Evolutionary conservation across 352 stramenopile species (phyloP).

Genomic region (Globisporangium canariense): DNA sequence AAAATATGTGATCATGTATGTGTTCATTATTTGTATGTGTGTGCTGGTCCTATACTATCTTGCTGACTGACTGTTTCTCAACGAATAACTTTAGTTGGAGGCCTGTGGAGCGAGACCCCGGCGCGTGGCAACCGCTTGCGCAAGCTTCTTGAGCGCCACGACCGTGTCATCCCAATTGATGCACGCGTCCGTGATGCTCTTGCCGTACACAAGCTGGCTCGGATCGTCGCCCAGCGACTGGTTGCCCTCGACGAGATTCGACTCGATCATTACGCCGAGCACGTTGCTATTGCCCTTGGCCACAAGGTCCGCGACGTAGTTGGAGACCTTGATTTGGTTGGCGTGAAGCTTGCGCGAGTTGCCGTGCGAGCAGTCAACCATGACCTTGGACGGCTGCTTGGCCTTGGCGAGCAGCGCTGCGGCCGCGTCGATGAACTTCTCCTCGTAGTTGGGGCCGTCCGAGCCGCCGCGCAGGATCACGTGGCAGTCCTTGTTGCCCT

Average conservation of each 20-base stretch:
- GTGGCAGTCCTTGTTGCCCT: conserved; percentile 86
- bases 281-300: conserved; percentile 62
- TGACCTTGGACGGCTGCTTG: conserved; percentile 79
- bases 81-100: conserved; percentile 1
- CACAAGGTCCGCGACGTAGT: conserved; percentile 63
- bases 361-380: conserved; percentile 90
- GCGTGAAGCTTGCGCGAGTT: conserved; percentile 86
- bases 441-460: conserved; percentile 81
- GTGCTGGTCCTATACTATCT: conserved; percentile 1
- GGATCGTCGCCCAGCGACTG: conserved; percentile 70
- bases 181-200: conserved; percentile 87
- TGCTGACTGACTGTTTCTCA: background rate
- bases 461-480: conserved; percentile 85
- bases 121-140: conserved; percentile 45
- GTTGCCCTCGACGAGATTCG: conserved; percentile 84
- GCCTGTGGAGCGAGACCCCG: conserved; percentile 15
- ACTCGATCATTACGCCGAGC: conserved; percentile 88
- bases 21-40: background rate
- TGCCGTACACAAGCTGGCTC: conserved; percentile 74
- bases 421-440: conserved; percentile 75
- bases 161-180: conserved; percentile 85
- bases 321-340: conserved; percentile 80
- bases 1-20: background rate
- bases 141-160: conserved; percentile 51
- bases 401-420: conserved; percentile 86